Conservation (phyloP, 2,329 filamentous ascomycete species). For the Cephalotrichum gorgonifer region DNA sequence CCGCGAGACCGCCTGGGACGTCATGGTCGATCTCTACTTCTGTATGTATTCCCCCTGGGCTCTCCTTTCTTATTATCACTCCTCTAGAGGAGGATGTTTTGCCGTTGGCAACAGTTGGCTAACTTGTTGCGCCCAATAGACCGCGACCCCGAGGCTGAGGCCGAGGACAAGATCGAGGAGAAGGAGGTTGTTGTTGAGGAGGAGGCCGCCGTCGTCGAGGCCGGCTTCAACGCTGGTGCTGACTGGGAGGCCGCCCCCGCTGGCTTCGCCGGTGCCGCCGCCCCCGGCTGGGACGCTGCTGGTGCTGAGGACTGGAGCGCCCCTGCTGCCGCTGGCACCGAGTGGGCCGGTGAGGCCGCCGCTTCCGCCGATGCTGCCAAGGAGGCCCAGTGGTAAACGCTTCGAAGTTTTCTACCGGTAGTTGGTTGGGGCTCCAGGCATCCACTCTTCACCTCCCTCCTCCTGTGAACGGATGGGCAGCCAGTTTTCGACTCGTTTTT, state of each 20-base stretch:
- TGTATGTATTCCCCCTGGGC: conserved; percentile 40
- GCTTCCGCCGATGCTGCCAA: conserved; percentile 37
- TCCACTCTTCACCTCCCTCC: too few relatives aligned
- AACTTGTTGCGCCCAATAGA: conserved; percentile 36
- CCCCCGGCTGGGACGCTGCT: conserved; percentile 46
- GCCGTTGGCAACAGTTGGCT: too few relatives aligned
- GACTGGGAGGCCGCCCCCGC: conserved; percentile 82
- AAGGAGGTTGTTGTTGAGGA: conserved; percentile 90
- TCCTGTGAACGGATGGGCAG: too few relatives aligned
- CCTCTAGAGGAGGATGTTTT: not conserved
- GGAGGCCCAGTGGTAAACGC: conserved; percentile 42
- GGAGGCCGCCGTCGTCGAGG: conserved; percentile 66
- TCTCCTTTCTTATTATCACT: not conserved
- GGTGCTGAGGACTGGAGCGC: conserved; percentile 55
- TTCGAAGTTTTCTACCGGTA: too few relatives aligned
- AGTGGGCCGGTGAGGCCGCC: conserved; percentile 57
- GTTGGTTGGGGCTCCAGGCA: not conserved
- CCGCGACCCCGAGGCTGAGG: conserved; percentile 98
- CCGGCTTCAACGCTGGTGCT: conserved; percentile 54
- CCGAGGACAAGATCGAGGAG: conserved; percentile 92
- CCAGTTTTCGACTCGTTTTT: too few relatives aligned
- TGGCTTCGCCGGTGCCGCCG: conserved; percentile 54
- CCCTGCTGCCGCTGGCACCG: conserved; percentile 54
- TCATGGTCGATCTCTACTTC: conserved; percentile 99
- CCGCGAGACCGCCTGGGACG: conserved; percentile 96